phyloP scores from a whole-genome alignment of 192 early-diverging fungal genomes.

The Backusella mclennaniae region DNA sequence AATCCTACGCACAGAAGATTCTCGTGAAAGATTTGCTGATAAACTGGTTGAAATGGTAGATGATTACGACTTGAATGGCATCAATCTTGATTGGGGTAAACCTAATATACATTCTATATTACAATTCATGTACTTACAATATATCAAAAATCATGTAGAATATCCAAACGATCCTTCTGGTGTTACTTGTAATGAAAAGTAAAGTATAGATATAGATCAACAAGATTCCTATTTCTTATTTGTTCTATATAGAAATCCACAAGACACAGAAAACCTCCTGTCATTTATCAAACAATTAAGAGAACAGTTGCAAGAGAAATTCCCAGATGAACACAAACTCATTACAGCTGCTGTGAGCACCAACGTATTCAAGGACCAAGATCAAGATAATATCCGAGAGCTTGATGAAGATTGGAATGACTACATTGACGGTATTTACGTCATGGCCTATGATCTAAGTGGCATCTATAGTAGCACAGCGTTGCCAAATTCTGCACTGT shows the following conservation, averaged over 20 bases:
- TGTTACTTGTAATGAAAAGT: conserved; percentile 35
- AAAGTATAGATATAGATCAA: not conserved
- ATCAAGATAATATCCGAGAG: conserved; percentile 11
- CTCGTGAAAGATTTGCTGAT: conserved; percentile 35
- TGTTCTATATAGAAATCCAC: conserved; percentile 9
- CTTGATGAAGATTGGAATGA: conserved; percentile 18
- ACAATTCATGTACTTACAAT: too few relatives aligned
- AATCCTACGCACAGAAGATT: conserved; percentile 15
- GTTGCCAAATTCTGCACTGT: conserved; percentile 26
- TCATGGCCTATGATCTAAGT: conserved; percentile 34
- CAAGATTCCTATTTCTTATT: not conserved
- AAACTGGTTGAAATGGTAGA: conserved; percentile 42
- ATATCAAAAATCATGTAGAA: conserved; percentile 1
- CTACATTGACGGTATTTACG: conserved; percentile 22
- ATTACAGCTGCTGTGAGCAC: conserved; percentile 41
- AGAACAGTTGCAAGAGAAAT: conserved; percentile 13
- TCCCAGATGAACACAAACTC: conserved; percentile 24
- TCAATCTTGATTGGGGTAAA: conserved; percentile 65
- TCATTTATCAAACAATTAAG: conserved; percentile 39
- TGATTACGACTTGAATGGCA: conserved; percentile 51
- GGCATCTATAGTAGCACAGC: conserved; percentile 27
- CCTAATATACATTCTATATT: too few relatives aligned
- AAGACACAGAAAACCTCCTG: conserved; percentile 44
- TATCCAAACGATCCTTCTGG: conserved; percentile 35
- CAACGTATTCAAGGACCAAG: conserved; percentile 31